Conservation (phyloP, 345 rosid species). For the Brassica incana region DNA sequence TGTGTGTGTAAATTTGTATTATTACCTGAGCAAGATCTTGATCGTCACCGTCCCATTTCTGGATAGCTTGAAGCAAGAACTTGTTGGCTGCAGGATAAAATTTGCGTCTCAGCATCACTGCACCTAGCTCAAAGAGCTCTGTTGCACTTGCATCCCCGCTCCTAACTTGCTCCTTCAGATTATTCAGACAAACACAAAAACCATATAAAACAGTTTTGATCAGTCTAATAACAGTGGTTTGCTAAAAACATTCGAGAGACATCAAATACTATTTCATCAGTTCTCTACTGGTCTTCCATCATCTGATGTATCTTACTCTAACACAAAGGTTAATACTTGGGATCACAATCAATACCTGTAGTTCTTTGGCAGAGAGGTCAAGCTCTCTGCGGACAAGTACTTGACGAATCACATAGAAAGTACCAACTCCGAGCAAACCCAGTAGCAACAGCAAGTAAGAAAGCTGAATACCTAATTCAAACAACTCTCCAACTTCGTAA, state of each 20-base stretch:
- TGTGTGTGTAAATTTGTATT: background rate
- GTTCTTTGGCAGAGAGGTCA: slow-evolving; percentile 93
- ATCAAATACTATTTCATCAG: background rate
- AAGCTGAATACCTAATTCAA: slow-evolving; percentile 90
- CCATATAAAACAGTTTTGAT: background rate
- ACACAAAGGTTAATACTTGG: slow-evolving; percentile 14
- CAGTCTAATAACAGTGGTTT: background rate
- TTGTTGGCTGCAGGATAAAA: slow-evolving; percentile 88
- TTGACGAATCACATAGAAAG: slow-evolving; percentile 90
- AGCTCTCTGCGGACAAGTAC: slow-evolving; percentile 96
- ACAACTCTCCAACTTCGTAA: slow-evolving; percentile 75
- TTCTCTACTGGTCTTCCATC: background rate
- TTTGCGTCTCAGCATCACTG: slow-evolving; percentile 90
- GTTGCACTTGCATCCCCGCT: slow-evolving; percentile 99
- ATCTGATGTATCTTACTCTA: background rate
- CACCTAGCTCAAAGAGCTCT: slow-evolving; percentile 90
- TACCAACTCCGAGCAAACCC: slow-evolving; percentile 83
- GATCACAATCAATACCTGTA: slow-evolving; percentile 58
- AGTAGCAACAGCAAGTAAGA: slow-evolving; percentile 77
- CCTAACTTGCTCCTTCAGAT: slow-evolving; percentile 87
- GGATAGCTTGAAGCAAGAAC: slow-evolving; percentile 82
- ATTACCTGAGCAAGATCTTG: slow-evolving; percentile 98
- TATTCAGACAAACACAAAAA: background rate
- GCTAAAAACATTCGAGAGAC: background rate
- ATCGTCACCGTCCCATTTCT: slow-evolving; percentile 97